Conservation (phyloP, 2,329 filamentous ascomycete species). For the Zalaria obscura region DNA sequence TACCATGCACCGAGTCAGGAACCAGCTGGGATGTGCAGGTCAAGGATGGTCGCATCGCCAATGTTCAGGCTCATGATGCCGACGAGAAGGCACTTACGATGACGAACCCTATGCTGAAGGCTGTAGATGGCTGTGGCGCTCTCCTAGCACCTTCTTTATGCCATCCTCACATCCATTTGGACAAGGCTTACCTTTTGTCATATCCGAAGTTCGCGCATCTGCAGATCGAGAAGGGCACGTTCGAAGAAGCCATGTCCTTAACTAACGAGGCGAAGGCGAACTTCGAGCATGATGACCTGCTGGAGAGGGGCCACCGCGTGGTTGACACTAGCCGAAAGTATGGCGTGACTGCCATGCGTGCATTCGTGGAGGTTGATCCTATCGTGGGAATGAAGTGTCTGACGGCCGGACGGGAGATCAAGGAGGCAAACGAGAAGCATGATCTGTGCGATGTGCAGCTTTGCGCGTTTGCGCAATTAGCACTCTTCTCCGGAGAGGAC, state of each 20-base stretch:
- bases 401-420: constrained; percentile 42
- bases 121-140: constrained; percentile 24
- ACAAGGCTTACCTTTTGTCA: constrained; percentile 49
- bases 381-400: constrained; percentile 45
- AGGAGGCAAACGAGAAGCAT: constrained; percentile 31
- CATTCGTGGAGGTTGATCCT: constrained; percentile 58
- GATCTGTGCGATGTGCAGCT: constrained; percentile 48
- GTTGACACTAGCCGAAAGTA: constrained; percentile 49
- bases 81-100: too few relatives aligned
- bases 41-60: constrained; percentile 10
- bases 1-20: constrained; percentile 16
- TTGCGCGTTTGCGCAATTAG: constrained; percentile 57
- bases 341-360: constrained; percentile 55
- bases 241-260: constrained; percentile 48
- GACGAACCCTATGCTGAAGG: too few relatives aligned
- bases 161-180: constrained; percentile 60
- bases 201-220: constrained; percentile 46
- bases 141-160: constrained; percentile 45
- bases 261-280: constrained; percentile 46
- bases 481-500: constrained; percentile 42
- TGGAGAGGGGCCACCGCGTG: constrained; percentile 47
- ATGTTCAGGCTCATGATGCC: constrained; percentile 16
- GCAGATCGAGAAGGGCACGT: constrained; percentile 45
- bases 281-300: constrained; percentile 49
- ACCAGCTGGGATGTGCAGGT: constrained; percentile 22